Evolutionary conservation across 495 filamentous ascomycete species (phyloP), one percentile per base, ranked within the genome.

Genomic region (Penicillium canescens): DNA sequence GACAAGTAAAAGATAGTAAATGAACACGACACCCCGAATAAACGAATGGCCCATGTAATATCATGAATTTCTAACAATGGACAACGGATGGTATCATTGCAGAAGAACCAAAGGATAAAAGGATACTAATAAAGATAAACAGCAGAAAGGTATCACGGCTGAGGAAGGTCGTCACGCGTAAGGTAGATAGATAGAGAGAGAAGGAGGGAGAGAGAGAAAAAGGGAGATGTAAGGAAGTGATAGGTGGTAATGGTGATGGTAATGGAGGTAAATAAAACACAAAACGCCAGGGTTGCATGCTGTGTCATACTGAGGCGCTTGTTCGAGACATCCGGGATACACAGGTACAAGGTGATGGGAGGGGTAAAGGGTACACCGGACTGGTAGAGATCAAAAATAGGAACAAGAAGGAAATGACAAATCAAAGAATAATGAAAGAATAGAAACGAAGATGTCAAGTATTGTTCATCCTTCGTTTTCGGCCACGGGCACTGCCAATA

Each of bases 401-500:
- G 13, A 21, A 12, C 14, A 36, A 23, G 3, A 36, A n/a, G 14
- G 3, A 26, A 20, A 46, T 13, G 16, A 12, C 18, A n/a, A n/a
- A 35, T 35, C 16, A 21, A 48, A 38, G 34, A 16, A 56, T 53
- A 50, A 50, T 20, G 35, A 37, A 45, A 13, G 39, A 34, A 44
- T 23, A 50, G 10, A 47, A 50, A 55, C 21, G 50, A 42, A 11
- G 9, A 31, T 31, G n/a, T 44, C 20, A 54, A 34, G 43, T 26
- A 45, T 34, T 47, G 50, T 74, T 71, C 20, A 67, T 61, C 24
- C 92, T 81, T 65, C 92, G 85, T 59, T 94, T 81, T 61, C 94
- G 81, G 18, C 92, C 90, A 60, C 91, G 81, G 58, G 82, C 88
- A 34, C 90, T 91, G 37, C 93, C 94, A 63, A 96, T 87, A 1